A percentile compares a stretch with the other conserved stretches of the same genome.
Conservation (phyloP, 1,284 basidiomycete species). For the Ganoderma resinaceum region DNA sequence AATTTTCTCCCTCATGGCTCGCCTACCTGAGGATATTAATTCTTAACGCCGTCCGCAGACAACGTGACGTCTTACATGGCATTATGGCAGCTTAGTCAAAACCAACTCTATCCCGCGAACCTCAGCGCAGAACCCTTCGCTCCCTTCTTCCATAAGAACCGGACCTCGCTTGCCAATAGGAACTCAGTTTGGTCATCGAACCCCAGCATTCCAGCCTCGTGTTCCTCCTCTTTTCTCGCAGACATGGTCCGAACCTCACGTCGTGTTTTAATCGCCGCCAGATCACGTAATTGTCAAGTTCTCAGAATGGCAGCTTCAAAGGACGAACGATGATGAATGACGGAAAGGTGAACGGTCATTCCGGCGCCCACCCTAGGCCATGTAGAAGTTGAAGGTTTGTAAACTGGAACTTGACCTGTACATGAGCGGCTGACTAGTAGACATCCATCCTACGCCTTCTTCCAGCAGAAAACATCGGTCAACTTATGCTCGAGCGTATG, state of each 20-base stretch:
- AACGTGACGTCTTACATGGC: not conserved
- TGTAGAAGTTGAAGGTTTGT: not conserved
- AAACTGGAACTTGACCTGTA: not conserved
- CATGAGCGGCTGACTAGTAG: not conserved
- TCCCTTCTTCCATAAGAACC: not conserved
- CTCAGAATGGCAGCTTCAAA: not conserved
- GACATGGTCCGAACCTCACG: not conserved
- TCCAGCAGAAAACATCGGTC: not conserved
- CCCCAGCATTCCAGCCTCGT: constrained; percentile 2
- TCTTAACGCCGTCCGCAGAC: not conserved
- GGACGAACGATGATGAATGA: not conserved
- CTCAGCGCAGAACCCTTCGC: not conserved
- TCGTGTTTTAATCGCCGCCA: constrained; percentile 3
- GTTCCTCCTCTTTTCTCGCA: not conserved
- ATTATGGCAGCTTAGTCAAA: constrained; percentile 1
- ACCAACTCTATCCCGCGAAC: constrained; percentile 1
- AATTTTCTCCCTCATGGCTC: not conserved
- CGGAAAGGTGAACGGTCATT: not conserved
- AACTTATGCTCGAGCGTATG: not conserved
- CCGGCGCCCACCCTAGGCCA: not conserved
- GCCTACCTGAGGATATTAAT: not conserved
- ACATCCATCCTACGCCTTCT: not conserved
- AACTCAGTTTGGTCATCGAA: not conserved
- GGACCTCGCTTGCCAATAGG: not conserved
- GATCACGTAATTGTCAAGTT: constrained; percentile 1